Conservation (phyloP, 75 land plant species). For the Chamaecyparis obtusa region DNA sequence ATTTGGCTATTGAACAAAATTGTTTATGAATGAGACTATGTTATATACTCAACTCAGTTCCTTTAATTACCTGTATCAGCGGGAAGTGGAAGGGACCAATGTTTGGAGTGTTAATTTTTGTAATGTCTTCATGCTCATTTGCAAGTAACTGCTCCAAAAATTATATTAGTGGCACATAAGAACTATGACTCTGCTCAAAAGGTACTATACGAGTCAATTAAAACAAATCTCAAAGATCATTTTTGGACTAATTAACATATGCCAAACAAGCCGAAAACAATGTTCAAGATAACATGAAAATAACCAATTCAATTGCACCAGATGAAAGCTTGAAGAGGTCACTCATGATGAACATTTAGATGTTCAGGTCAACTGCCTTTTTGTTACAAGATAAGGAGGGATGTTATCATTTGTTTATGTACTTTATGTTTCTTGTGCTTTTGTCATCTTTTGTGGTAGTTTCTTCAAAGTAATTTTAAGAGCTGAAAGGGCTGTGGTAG, state of each 20-base stretch:
- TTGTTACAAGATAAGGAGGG: too few species aligned
- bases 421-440: not conserved
- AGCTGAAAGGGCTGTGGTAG: not conserved
- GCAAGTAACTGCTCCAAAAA: not conserved
- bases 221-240: not conserved
- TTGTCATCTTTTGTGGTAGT: not conserved
- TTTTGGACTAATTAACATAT: not conserved
- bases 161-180: not conserved
- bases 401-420: not conserved
- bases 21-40: not conserved
- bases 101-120: not conserved
- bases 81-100: not conserved
- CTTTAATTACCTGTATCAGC: too few species aligned
- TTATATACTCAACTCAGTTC: not conserved
- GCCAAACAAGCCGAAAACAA: not conserved
- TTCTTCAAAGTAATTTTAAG: not conserved
- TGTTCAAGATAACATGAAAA: not conserved
- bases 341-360: not conserved
- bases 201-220: too few species aligned
- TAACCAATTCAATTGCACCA: not conserved
- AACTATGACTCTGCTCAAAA: not conserved
- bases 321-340: not conserved
- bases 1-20: too few species aligned
- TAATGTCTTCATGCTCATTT: not conserved
- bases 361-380: not conserved